A percentile compares a stretch with the other conserved stretches of the same genome.
Conservation (phyloP, 2,329 filamentous ascomycete genomes). For the Aspergillus ibericus region DNA sequence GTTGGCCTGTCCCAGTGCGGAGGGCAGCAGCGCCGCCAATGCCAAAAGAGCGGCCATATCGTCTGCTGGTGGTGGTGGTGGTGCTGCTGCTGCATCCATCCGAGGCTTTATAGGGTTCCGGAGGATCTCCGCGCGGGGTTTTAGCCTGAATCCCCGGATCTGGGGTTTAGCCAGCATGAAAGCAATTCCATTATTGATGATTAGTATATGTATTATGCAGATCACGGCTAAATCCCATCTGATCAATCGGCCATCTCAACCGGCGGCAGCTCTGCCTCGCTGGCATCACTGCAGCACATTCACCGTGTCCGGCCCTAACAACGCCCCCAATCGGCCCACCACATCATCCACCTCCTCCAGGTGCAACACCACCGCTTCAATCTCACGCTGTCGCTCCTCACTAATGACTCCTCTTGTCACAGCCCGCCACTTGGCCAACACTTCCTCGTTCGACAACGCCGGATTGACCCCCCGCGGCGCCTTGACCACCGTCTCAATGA, state of each 20-base stretch:
- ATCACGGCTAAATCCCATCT: too few relatives aligned
- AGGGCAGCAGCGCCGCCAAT: constrained; percentile 24
- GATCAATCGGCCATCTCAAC: too few relatives aligned
- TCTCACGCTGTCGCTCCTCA: not conserved
- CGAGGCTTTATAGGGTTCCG: not conserved
- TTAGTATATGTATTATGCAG: too few relatives aligned
- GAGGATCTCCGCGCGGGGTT: not conserved
- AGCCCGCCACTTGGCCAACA: constrained; percentile 1
- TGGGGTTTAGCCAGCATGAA: not conserved
- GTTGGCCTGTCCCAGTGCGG: constrained; percentile 27
- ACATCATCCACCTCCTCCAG: not conserved
- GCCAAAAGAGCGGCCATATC: constrained; percentile 7
- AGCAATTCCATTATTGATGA: not conserved
- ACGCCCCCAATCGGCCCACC: not conserved
- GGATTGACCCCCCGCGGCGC: not conserved
- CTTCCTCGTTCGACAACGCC: not conserved
- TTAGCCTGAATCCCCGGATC: constrained; percentile 1
- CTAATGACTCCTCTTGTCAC: not conserved
- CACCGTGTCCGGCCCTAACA: not conserved
- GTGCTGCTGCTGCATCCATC: too few relatives aligned
- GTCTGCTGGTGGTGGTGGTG: too few relatives aligned
- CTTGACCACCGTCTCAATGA: not conserved
- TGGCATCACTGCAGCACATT: not conserved
- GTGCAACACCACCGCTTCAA: not conserved
- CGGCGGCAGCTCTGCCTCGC: too few relatives aligned